phyloP scores from a whole-genome alignment of 768 basidiomycete genomes.

The Amanita pallidorosea region DNA sequence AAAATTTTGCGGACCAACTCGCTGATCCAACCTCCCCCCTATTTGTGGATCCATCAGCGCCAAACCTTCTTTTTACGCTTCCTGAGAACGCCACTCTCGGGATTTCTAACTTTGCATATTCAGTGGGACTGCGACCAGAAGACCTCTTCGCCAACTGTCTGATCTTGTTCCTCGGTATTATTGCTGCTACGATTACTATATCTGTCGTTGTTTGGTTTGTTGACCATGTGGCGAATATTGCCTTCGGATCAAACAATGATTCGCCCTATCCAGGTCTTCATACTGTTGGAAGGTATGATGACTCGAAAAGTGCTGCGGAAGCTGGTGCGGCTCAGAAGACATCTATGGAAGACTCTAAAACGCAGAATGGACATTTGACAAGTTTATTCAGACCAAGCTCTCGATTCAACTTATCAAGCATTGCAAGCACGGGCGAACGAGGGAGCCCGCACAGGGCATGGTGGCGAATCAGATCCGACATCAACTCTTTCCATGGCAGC shows the following conservation, averaged over 20 bases:
- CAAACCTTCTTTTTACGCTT: slow-evolving; percentile 69
- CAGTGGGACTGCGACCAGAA: slow-evolving; percentile 71
- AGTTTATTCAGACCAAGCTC: slow-evolving; percentile 23
- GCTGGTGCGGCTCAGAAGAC: not conserved
- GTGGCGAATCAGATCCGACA: slow-evolving; percentile 47
- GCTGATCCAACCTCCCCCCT: slow-evolving; percentile 61
- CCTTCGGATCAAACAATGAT: slow-evolving; percentile 37
- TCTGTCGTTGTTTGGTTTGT: slow-evolving; percentile 65
- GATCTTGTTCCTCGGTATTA: slow-evolving; percentile 71
- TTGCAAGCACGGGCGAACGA: slow-evolving; percentile 18
- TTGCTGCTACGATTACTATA: slow-evolving; percentile 59
- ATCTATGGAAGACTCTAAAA: slow-evolving; percentile 37
- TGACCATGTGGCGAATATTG: slow-evolving; percentile 43
- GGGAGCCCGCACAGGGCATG: slow-evolving; percentile 31
- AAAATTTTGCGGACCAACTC: slow-evolving; percentile 66
- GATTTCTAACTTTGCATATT: slow-evolving; percentile 74
- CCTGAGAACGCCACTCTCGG: slow-evolving; percentile 53
- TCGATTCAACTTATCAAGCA: slow-evolving; percentile 23
- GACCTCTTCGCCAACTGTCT: slow-evolving; percentile 79
- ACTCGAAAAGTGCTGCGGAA: not conserved
- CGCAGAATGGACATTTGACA: slow-evolving; percentile 29
- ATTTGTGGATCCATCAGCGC: slow-evolving; percentile 55
- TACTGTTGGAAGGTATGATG: slow-evolving; percentile 3
- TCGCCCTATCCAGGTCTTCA: slow-evolving; percentile 21
- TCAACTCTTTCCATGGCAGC: slow-evolving; percentile 72